Conservation (phyloP, 352 stramenopile genomes). For the Pythium aristosporum region DNA sequence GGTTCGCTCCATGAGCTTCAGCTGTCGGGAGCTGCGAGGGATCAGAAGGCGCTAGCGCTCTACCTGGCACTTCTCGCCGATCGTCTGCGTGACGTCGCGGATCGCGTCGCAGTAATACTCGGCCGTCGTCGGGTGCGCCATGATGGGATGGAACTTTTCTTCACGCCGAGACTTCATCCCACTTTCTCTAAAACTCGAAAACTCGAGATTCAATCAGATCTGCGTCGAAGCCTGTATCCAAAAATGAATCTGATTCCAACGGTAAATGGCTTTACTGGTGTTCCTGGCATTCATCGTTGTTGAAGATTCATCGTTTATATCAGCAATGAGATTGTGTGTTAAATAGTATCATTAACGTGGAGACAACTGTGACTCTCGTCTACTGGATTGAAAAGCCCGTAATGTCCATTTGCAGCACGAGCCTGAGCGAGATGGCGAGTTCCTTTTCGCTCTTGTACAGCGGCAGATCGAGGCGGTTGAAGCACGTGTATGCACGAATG, state of each 20-base stretch:
- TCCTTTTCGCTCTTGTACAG: constrained; percentile 44
- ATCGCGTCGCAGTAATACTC: constrained; percentile 51
- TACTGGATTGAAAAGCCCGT: constrained; percentile 30
- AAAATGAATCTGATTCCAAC: background rate
- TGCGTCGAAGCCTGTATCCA: background rate
- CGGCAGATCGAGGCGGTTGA: constrained; percentile 91
- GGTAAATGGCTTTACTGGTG: constrained; percentile 1
- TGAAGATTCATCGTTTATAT: too few species aligned
- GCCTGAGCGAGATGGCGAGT: constrained; percentile 15
- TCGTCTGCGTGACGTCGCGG: constrained; percentile 61
- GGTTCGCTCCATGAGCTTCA: background rate
- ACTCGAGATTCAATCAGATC: constrained; percentile 14
- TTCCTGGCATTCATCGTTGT: too few species aligned
- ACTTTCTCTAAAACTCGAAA: background rate
- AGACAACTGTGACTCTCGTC: too few species aligned
- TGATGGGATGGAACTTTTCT: background rate
- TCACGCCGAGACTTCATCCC: background rate
- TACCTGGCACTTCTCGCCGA: constrained; percentile 73
- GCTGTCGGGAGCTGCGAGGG: background rate
- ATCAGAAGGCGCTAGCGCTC: background rate
- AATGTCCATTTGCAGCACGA: constrained; percentile 25
- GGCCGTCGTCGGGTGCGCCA: constrained; percentile 22
- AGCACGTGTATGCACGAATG: constrained; percentile 63
- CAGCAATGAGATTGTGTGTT: too few species aligned
- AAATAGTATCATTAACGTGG: background rate